Evolutionary conservation across 495 filamentous ascomycete genomes (phyloP).

Genomic region (Hypoxylon trugodes): DNA sequence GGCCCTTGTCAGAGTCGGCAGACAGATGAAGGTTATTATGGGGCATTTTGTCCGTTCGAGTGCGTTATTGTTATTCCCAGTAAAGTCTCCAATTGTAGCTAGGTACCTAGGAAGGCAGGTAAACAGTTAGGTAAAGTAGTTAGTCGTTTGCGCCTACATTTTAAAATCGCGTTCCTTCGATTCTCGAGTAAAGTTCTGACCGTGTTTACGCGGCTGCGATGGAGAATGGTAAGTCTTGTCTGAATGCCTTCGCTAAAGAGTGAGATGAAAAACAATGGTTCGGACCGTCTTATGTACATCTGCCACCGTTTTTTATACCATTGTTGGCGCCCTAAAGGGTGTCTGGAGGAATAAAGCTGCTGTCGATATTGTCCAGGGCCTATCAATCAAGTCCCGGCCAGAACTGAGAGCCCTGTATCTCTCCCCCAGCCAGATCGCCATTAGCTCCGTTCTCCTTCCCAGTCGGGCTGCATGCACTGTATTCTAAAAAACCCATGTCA

Average conservation of each 20-base stretch:
- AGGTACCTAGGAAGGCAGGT: too few relatives aligned
- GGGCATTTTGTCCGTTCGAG: slow-evolving; percentile 18
- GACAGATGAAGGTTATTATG: slow-evolving; percentile 41
- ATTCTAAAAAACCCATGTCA: slow-evolving; percentile 53
- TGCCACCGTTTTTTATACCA: slow-evolving; percentile 19
- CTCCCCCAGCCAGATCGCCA: slow-evolving; percentile 56
- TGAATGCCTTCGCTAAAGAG: slow-evolving; percentile 1
- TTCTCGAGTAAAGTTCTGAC: slow-evolving; percentile 30
- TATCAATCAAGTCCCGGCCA: slow-evolving; percentile 46
- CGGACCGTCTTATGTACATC: slow-evolving; percentile 4
- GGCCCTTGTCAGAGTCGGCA: slow-evolving; percentile 32
- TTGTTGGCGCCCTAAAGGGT: slow-evolving; percentile 20
- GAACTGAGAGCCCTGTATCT: slow-evolving; percentile 44
- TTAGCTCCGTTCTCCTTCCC: slow-evolving; percentile 62
- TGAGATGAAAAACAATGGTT: slow-evolving; percentile 1
- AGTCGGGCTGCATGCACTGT: slow-evolving; percentile 61
- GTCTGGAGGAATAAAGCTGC: slow-evolving; percentile 23
- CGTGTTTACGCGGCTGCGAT: slow-evolving; percentile 12
- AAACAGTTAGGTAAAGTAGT: too few relatives aligned
- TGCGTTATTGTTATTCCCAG: slow-evolving; percentile 28
- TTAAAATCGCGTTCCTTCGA: slow-evolving; percentile 16
- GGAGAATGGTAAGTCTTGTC: not conserved
- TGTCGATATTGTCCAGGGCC: slow-evolving; percentile 39
- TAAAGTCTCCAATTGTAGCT: too few relatives aligned
- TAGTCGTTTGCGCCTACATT: slow-evolving; percentile 24